Conservation (phyloP, 257 asterid genomes). For the Capsicum chinense region DNA sequence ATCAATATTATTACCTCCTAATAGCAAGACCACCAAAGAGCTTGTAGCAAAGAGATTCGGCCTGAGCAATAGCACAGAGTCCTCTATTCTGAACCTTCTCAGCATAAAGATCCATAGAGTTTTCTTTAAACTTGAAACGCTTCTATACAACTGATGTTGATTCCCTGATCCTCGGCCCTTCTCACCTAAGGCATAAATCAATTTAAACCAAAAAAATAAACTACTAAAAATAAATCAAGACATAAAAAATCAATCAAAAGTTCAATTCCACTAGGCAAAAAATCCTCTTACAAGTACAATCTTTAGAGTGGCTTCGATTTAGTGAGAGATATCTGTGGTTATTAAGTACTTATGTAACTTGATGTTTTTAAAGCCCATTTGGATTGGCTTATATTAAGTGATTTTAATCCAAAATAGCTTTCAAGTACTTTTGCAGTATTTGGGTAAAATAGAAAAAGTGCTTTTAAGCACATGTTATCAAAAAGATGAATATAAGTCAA, state of each 20-base stretch:
- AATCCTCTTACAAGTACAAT: neutral
- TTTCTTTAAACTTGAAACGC: constrained; percentile 65
- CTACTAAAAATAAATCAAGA: neutral
- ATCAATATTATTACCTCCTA: constrained; percentile 42
- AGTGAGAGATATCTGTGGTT: neutral
- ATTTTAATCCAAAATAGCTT: too few relatives aligned
- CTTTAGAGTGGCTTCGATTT: neutral
- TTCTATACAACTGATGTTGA: constrained; percentile 67
- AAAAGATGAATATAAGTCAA: too few relatives aligned
- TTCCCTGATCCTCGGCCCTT: constrained; percentile 74
- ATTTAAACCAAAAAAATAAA: neutral
- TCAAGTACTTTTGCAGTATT: too few relatives aligned
- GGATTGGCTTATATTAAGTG: too few relatives aligned
- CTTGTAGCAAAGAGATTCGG: constrained; percentile 63
- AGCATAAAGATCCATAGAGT: constrained; percentile 47
- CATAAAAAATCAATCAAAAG: neutral
- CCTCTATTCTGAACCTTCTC: constrained; percentile 63
- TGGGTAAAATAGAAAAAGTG: too few relatives aligned
- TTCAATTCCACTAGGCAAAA: neutral
- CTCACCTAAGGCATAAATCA: constrained; percentile 46
- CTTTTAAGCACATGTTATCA: too few relatives aligned
- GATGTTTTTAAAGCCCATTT: neutral
- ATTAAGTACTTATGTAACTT: neutral
- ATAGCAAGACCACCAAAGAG: constrained; percentile 66
- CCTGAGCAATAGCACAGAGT: constrained; percentile 64